These are phyloP conservation scores for Coleophoma cylindrospora DNA, from an alignment of 2,329 filamentous ascomycete genomes.

Conservation along the genomic window DNA sequence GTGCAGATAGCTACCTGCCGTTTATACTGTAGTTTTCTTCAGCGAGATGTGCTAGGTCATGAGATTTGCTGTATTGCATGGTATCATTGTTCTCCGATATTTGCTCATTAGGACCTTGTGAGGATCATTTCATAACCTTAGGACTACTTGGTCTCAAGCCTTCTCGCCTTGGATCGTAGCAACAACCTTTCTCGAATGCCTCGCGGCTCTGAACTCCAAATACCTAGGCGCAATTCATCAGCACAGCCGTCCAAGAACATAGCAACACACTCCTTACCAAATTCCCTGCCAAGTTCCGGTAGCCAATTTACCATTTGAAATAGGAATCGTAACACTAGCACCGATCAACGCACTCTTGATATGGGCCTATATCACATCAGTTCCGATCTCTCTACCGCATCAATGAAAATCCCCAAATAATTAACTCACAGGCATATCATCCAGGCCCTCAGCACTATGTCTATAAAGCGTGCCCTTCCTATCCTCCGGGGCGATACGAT, in stretches of 20 bases:
- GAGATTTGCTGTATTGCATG: too few species aligned
- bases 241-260: too few species aligned
- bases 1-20: too few species aligned
- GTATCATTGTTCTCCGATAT: too few species aligned
- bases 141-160: constrained; percentile 21
- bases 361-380: constrained; percentile 58
- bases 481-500: constrained; percentile 83
- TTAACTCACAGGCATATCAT: constrained; percentile 82
- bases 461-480: constrained; percentile 72
- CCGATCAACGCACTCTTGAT: constrained; percentile 89
- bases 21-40: too few species aligned
- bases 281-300: constrained; percentile 80
- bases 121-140: too few species aligned
- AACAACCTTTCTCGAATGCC: constrained; percentile 76
- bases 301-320: constrained; percentile 74
- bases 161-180: constrained; percentile 93
- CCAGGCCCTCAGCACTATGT: constrained; percentile 79
- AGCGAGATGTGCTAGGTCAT: too few species aligned
- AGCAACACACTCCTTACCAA: constrained; percentile 41
- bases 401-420: neutral
- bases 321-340: constrained; percentile 85
- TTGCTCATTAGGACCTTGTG: too few species aligned
- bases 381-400: neutral
- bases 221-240: constrained; percentile 36
- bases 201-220: constrained; percentile 76